Conservation (phyloP, 345 rosid genomes). For the Rhizophora apiculata region DNA sequence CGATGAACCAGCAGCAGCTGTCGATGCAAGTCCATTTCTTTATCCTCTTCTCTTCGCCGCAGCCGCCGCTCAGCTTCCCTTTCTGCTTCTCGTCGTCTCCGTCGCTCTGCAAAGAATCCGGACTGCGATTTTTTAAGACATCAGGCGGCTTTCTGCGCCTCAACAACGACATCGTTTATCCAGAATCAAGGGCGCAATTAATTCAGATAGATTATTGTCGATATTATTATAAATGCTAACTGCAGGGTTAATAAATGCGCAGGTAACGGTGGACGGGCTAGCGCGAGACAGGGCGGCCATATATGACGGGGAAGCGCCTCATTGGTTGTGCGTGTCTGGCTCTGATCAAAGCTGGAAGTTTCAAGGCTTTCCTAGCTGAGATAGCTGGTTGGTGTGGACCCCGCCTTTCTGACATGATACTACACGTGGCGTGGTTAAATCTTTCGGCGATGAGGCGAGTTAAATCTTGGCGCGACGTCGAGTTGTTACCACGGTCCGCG, state of each 20-base stretch:
- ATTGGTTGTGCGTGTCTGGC: slow-evolving; percentile 3
- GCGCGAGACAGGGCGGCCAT: slow-evolving; percentile 2
- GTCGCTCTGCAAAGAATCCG: slow-evolving; percentile 10
- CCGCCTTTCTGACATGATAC: not conserved
- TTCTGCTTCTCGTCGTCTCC: slow-evolving; percentile 15
- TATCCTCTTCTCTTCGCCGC: not conserved
- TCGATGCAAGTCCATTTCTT: slow-evolving; percentile 51
- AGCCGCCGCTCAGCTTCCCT: not conserved
- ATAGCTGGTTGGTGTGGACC: not conserved
- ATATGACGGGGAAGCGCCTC: slow-evolving; percentile 7
- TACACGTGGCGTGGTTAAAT: not conserved
- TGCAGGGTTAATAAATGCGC: too few relatives aligned
- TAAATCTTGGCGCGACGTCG: too few relatives aligned
- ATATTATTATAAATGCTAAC: too few relatives aligned
- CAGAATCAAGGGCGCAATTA: too few relatives aligned
- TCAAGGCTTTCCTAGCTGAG: not conserved
- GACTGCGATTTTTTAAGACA: not conserved
- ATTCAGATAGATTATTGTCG: too few relatives aligned
- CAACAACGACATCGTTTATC: slow-evolving; percentile 11
- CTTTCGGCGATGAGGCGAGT: not conserved
- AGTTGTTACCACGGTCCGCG: too few relatives aligned
- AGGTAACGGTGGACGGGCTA: not conserved
- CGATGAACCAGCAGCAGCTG: slow-evolving; percentile 63
- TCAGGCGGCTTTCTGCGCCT: slow-evolving; percentile 33
- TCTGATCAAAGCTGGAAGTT: not conserved